phyloP scores from a whole-genome alignment of 164 flowering plant genomes.

The Annona squamosa region DNA sequence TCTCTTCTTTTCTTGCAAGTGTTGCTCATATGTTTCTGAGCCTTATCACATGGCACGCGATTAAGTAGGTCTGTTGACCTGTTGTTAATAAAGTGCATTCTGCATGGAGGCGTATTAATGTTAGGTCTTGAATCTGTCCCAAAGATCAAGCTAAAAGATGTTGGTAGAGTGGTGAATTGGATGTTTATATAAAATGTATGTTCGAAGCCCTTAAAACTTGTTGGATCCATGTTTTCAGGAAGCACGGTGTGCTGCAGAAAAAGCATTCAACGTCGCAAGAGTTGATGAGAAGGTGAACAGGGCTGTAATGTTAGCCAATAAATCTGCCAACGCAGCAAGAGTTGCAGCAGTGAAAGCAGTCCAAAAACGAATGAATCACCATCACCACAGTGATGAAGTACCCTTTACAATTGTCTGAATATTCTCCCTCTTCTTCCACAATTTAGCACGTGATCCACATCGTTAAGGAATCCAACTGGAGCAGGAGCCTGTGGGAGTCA shows the following conservation, averaged over 20 bases:
- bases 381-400: slow-evolving; percentile 12
- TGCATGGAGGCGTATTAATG: background rate
- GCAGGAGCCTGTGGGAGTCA: background rate
- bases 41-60: background rate
- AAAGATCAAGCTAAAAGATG: background rate
- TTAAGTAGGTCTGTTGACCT: background rate
- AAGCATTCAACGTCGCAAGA: slow-evolving; percentile 52
- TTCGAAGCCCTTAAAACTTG: background rate
- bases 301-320: slow-evolving; percentile 73
- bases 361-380: slow-evolving; percentile 54
- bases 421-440: background rate
- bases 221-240: slow-evolving; percentile 44
- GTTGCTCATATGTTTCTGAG: background rate
- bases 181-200: no score
- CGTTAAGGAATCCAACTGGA: background rate
- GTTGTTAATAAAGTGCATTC: background rate
- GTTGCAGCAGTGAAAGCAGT: slow-evolving; percentile 94
- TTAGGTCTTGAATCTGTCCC: background rate
- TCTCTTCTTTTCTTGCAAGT: background rate
- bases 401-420: slow-evolving; percentile 20
- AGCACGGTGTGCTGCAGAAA: slow-evolving; percentile 79
- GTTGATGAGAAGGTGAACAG: slow-evolving; percentile 83
- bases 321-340: slow-evolving; percentile 92
- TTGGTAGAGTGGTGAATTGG: background rate
- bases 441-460: background rate